Percentiles rank a stretch among this genome's conserved stretches.
These are phyloP conservation scores for Castanopsis chinensis DNA, from an alignment of 306 rosid species.

Conservation along the genomic window DNA sequence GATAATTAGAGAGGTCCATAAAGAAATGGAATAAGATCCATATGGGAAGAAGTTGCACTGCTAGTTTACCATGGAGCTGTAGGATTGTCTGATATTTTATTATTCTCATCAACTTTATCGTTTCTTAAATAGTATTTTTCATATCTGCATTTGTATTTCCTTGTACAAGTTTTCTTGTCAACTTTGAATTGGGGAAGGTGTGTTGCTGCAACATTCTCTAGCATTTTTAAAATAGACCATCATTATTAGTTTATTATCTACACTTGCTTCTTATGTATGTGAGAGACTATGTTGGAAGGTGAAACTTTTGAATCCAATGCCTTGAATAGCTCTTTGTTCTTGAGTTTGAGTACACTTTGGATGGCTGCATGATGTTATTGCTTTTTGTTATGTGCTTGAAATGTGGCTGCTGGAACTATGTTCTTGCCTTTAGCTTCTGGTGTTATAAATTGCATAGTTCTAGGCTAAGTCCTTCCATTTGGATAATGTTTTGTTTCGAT, in stretches of 20 bases:
- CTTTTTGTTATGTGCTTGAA: neutral
- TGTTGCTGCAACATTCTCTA: neutral
- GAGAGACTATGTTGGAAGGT: neutral
- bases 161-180: no score
- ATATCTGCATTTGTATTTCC: no score
- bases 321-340: neutral
- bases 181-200: no score
- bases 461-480: neutral
- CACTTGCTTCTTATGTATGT: neutral
- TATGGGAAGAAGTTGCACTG: neutral
- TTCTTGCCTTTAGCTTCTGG: neutral
- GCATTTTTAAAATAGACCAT: neutral
- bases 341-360: neutral
- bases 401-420: neutral
- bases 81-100: no score
- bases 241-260: neutral
- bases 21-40: neutral
- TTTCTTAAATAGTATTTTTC: no score
- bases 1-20: neutral
- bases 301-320: neutral
- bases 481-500: neutral
- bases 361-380: neutral
- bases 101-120: no score
- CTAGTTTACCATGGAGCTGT: no score
- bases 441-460: neutral